phyloP scores from a whole-genome alignment of 192 early-diverging fungal species.

The Coemansia sp. region DNA sequence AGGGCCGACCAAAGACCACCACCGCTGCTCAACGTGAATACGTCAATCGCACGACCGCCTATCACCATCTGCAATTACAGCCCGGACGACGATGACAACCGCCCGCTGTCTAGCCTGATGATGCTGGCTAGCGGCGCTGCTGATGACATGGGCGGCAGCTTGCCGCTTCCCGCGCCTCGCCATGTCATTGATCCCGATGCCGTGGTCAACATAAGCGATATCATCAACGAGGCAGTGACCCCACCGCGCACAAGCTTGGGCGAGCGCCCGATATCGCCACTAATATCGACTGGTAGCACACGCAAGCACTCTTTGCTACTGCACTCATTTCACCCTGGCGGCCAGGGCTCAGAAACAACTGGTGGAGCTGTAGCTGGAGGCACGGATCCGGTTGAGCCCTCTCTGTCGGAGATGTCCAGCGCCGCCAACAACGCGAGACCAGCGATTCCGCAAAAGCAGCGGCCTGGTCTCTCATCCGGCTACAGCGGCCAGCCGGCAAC shows the following conservation, averaged over 20 bases:
- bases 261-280: conserved; percentile 32
- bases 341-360: neutral
- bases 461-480: conserved; percentile 16
- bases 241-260: conserved; percentile 27
- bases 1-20: conserved; percentile 11
- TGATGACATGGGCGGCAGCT: conserved; percentile 32
- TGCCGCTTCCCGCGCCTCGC: conserved; percentile 45
- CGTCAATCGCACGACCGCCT: neutral
- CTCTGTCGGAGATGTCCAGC: neutral
- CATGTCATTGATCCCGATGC: conserved; percentile 39
- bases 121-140: conserved; percentile 13
- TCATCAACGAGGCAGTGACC: conserved; percentile 18
- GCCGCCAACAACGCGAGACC: neutral
- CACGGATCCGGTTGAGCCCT: neutral
- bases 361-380: conserved; percentile 4
- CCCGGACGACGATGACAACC: conserved; percentile 40
- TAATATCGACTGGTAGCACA: conserved; percentile 6
- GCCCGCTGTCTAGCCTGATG: conserved; percentile 42
- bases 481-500: neutral
- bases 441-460: conserved; percentile 11
- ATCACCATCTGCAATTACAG: neutral
- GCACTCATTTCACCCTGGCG: conserved; percentile 18
- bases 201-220: conserved; percentile 29
- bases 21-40: conserved; percentile 19
- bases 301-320: conserved; percentile 46